phyloP scores from a whole-genome alignment of 2,329 filamentous ascomycete species.

The Chalara sp. region DNA sequence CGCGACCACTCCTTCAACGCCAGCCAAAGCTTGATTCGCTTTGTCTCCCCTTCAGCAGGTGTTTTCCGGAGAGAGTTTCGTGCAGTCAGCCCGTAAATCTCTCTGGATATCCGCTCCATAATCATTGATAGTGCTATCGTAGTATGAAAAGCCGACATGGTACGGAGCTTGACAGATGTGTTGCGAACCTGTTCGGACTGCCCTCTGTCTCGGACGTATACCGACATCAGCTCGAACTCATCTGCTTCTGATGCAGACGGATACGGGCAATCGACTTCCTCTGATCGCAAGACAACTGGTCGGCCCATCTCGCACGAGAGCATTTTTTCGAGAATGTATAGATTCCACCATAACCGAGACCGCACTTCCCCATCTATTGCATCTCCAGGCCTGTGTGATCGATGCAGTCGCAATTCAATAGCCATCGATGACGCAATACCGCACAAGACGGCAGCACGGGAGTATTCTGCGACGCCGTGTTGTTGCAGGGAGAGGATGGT shows the following conservation, averaged over 20 bases:
- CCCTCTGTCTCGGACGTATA: constrained; percentile 4
- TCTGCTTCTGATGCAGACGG: constrained; percentile 24
- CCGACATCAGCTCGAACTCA: constrained; percentile 25
- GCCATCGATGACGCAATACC: constrained; percentile 24
- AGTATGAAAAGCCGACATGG: constrained; percentile 22
- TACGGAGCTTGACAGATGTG: constrained; percentile 19
- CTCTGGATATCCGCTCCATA: constrained; percentile 19
- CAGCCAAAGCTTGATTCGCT: constrained; percentile 18
- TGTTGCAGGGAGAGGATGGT: constrained; percentile 23
- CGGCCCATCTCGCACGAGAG: constrained; percentile 23
- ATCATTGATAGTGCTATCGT: constrained; percentile 17
- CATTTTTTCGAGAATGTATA: constrained; percentile 27
- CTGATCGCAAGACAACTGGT: constrained; percentile 18
- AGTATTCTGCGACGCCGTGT: constrained; percentile 25
- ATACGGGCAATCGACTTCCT: constrained; percentile 23
- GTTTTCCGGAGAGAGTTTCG: constrained; percentile 22
- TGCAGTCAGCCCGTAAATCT: constrained; percentile 22
- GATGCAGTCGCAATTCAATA: constrained; percentile 23
- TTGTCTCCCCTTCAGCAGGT: constrained; percentile 16
- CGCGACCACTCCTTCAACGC: constrained; percentile 20
- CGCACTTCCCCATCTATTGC: constrained; percentile 20
- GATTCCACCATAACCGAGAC: constrained; percentile 26
- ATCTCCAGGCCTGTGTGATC: constrained; percentile 15
- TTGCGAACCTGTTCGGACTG: constrained; percentile 7
- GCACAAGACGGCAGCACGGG: constrained; percentile 21